Base-by-base conservation (phyloP, 805 yeast genomes). In the Blastobotrys mokoenaii region DNA sequence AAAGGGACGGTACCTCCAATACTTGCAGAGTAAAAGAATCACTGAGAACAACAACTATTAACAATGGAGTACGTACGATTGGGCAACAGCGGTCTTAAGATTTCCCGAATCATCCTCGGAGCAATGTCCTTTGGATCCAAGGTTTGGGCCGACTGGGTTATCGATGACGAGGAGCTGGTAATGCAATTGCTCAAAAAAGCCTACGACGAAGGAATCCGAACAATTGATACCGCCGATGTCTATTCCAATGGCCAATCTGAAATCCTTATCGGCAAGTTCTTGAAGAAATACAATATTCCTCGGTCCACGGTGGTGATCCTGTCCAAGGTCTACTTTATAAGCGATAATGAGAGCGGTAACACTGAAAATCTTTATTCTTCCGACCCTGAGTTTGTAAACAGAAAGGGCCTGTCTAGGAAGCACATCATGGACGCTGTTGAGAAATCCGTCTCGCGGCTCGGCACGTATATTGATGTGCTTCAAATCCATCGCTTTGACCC, bases 401-500 rank as follows among this genome's bases (percentile, higher is more conserved):
- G 63, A 8, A 45, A 50, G 33, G 78, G 78, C 0, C 55, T 67
- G 17, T 67, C 72, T 1, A 55, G 76, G 44, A 73, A 73, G 50
- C 74, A 73, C 54, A 68, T 73, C 22, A 50, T 73, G 32, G 76
- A 71, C 49, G 73, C 73, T 2, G 75, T 65, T 5, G 61, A 65
- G 40, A 65, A 53, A 5, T 64, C 72, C 3, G 65, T 65, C 12
- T 58, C 62, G 45, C 57, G 77, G 38, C 61, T 73, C 44, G 77
- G 76, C 1, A 72, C 77, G 2, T 70, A 72, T 53, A 67, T 72
- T 38, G 78, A 73, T 55, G 67, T 79, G 20, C 63, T 69, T 14
- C 83, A 77, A 59, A 74, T 79, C 52, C 84, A 79, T 59, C 60
- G 84, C 46, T 59, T 68, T 40, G 84, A 79, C 58, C 55, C 53